Conservation (phyloP, 2,329 filamentous ascomycete genomes). For the Penicillium occitanis region DNA sequence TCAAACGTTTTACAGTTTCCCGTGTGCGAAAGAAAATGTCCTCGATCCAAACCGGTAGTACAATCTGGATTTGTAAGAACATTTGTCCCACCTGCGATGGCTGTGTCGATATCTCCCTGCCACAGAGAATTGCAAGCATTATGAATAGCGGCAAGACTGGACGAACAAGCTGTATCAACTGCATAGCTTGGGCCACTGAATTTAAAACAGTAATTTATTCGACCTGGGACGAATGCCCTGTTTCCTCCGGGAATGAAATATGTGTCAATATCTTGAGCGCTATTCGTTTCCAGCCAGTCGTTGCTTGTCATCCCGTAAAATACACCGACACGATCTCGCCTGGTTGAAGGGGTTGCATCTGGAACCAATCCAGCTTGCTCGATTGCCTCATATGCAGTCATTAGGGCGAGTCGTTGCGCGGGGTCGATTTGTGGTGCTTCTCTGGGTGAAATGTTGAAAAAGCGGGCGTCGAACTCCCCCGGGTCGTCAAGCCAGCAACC, state of each 20-base stretch:
- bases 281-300: constrained; percentile 64
- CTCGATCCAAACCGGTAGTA: constrained; percentile 67
- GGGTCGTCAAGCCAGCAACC: no score
- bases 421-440: no score
- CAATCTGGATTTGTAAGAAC: constrained; percentile 71
- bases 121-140: constrained; percentile 68
- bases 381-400: no score
- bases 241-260: constrained; percentile 63
- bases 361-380: no score
- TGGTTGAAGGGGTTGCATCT: constrained; percentile 48
- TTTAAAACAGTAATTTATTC: constrained; percentile 72
- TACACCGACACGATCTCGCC: constrained; percentile 62
- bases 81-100: constrained; percentile 71
- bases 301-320: constrained; percentile 73
- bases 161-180: constrained; percentile 71
- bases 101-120: constrained; percentile 73
- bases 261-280: constrained; percentile 66
- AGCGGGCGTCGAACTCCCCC: no score
- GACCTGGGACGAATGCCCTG: constrained; percentile 57
- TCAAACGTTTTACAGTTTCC: constrained; percentile 51
- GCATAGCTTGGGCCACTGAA: constrained; percentile 68
- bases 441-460: no score
- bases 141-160: constrained; percentile 67
- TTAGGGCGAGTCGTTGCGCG: no score
- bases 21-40: constrained; percentile 6